Percentiles rank a stretch among this genome's conserved stretches.
phyloP scores from a whole-genome alignment of 805 yeast genomes.

The Clavispora santaluciae region DNA sequence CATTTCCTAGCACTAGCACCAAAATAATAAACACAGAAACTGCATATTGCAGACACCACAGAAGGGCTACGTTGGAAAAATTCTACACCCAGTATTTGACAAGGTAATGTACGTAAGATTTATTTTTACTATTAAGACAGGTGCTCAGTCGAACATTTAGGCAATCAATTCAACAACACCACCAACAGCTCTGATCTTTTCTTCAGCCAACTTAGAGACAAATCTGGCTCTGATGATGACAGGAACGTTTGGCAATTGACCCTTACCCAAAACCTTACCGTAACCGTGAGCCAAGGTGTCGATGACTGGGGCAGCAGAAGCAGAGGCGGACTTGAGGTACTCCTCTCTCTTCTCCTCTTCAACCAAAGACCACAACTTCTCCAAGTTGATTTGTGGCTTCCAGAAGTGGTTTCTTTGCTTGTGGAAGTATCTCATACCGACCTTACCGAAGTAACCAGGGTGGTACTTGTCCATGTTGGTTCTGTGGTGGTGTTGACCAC shows the following conservation, averaged over 20 bases:
- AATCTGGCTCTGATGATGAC: slow-evolving; percentile 99
- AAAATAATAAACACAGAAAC: background rate
- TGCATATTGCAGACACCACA: background rate
- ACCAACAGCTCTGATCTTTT: slow-evolving; percentile 99
- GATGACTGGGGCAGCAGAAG: slow-evolving; percentile 95
- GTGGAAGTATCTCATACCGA: slow-evolving; percentile 99
- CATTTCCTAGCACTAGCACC: background rate
- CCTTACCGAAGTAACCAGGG: slow-evolving; percentile 99
- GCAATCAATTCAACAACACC: slow-evolving; percentile 99
- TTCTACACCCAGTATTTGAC: background rate
- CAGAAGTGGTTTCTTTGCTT: slow-evolving; percentile 91
- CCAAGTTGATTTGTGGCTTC: slow-evolving; percentile 97
- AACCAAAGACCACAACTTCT: slow-evolving; percentile 96
- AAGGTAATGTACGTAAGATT: slow-evolving; percentile 3
- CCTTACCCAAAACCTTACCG: slow-evolving; percentile 99
- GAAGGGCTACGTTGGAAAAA: background rate
- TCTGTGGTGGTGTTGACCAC: slow-evolving; percentile 99
- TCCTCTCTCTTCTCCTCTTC: slow-evolving; percentile 92
- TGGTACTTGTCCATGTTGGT: slow-evolving; percentile 99
- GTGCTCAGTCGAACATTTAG: slow-evolving; percentile 40
- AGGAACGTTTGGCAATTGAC: slow-evolving; percentile 96
- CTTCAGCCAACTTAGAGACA: slow-evolving; percentile 98
- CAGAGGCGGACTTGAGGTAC: slow-evolving; percentile 77
- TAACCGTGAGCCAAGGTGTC: slow-evolving; percentile 99
- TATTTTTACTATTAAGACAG: slow-evolving; percentile 19